A percentile compares a stretch with the other conserved stretches of the same genome.
phyloP scores from a whole-genome alignment of 495 filamentous ascomycete species.

The Penicillium pancosmium region DNA sequence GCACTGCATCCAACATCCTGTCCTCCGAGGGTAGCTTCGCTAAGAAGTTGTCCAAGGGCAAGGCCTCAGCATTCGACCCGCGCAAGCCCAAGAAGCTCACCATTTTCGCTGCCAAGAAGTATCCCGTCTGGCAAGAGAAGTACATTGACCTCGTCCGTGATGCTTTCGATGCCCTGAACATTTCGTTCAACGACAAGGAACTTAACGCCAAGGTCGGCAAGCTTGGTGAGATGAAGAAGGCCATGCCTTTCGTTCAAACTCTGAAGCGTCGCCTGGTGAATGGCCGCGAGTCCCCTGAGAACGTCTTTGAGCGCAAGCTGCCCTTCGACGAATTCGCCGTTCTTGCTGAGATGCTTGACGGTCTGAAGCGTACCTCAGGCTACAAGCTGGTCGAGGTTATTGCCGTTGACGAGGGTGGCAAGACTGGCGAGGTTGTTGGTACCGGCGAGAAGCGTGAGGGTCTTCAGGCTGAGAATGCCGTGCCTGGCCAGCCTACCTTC shows the following conservation, averaged over 20 bases:
- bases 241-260: constrained; percentile 92
- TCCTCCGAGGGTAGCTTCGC: constrained; percentile 83
- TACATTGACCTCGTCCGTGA: constrained; percentile 82
- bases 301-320: constrained; percentile 79
- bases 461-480: constrained; percentile 64
- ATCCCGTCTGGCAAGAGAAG: constrained; percentile 87
- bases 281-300: constrained; percentile 55
- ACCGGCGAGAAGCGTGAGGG: constrained; percentile 59
- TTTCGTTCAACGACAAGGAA: constrained; percentile 74
- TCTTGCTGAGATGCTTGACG: constrained; percentile 59
- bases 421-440: constrained; percentile 59
- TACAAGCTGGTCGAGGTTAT: constrained; percentile 65
- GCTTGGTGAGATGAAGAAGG: constrained; percentile 91
- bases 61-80: constrained; percentile 77
- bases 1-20: constrained; percentile 76
- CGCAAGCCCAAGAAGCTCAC: constrained; percentile 89
- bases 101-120: constrained; percentile 76
- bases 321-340: constrained; percentile 82
- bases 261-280: constrained; percentile 77
- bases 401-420: constrained; percentile 69
- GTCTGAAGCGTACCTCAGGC: constrained; percentile 65
- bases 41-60: constrained; percentile 85
- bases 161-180: constrained; percentile 55
- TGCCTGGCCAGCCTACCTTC: constrained; percentile 80
- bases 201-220: constrained; percentile 74